A percentile compares a stretch with the other conserved stretches of the same genome.
phyloP scores from a whole-genome alignment of 805 yeast genomes.

The Nakazawaea sp. region DNA sequence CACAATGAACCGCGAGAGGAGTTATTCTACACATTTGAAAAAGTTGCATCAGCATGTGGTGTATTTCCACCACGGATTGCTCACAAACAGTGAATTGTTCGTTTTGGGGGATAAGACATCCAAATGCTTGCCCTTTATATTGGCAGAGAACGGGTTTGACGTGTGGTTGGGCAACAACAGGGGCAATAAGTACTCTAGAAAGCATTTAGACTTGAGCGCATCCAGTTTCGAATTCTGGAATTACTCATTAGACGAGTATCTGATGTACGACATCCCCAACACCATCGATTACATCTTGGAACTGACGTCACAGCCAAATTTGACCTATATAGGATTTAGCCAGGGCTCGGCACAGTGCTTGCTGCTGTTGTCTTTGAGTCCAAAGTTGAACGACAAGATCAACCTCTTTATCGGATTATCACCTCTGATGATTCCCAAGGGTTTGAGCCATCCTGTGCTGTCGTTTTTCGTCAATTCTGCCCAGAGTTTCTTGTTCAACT shows the following conservation, averaged over 20 bases:
- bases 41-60: conserved; percentile 38
- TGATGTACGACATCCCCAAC: conserved; percentile 84
- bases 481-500: conserved; percentile 62
- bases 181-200: conserved; percentile 88
- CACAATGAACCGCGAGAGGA: conserved; percentile 11
- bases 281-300: conserved; percentile 68
- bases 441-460: conserved; percentile 68
- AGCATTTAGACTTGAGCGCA: conserved; percentile 45
- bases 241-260: conserved; percentile 89
- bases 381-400: conserved; percentile 54
- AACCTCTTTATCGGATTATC: conserved; percentile 47
- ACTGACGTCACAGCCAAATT: conserved; percentile 32
- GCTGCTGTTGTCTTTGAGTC: conserved; percentile 70
- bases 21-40: conserved; percentile 13
- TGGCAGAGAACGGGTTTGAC: conserved; percentile 81
- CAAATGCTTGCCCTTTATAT: conserved; percentile 63
- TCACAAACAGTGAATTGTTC: conserved; percentile 81
- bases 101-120: conserved; percentile 30
- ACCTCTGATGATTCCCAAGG: conserved; percentile 93
- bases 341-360: conserved; percentile 96
- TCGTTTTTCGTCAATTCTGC: conserved; percentile 72
- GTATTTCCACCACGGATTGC: conserved; percentile 85
- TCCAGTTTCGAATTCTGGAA: conserved; percentile 67
- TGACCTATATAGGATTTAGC: conserved; percentile 82
- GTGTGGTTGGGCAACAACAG: conserved; percentile 93